A percentile compares a stretch with the other conserved stretches of the same genome.
These are phyloP conservation scores for Diutina scorzettiae DNA, from an alignment of 1,139 yeast species.

Conservation along the genomic window DNA sequence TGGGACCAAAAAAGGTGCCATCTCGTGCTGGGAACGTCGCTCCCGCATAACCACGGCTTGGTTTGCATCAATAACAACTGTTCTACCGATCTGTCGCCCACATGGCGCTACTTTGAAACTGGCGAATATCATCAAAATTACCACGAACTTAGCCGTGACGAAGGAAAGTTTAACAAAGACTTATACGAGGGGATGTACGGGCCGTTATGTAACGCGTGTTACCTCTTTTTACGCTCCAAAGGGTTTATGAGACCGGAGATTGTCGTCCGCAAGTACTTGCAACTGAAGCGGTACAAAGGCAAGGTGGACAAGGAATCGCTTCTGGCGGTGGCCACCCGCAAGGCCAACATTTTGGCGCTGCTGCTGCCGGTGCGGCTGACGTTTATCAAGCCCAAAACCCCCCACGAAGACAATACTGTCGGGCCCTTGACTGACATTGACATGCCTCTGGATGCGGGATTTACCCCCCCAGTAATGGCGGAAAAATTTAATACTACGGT, in stretches of 20 bases:
- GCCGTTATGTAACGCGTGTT: constrained; percentile 40
- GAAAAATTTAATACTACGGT: constrained; percentile 36
- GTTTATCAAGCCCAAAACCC: not conserved
- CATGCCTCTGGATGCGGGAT: constrained; percentile 21
- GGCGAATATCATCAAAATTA: constrained; percentile 26
- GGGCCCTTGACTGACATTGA: constrained; percentile 48
- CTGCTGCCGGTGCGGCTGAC: not conserved
- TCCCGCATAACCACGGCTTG: constrained; percentile 30
- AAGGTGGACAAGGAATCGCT: constrained; percentile 18
- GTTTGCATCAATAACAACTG: constrained; percentile 35
- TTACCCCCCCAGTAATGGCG: constrained; percentile 29
- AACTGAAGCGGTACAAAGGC: constrained; percentile 32
- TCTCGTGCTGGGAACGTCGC: constrained; percentile 23
- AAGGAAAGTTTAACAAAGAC: constrained; percentile 24
- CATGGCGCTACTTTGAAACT: constrained; percentile 38
- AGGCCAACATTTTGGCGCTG: not conserved
- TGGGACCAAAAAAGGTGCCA: constrained; percentile 34
- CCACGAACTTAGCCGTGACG: constrained; percentile 26
- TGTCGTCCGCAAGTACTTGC: constrained; percentile 35
- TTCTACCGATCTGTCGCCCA: constrained; percentile 26
- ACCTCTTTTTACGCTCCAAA: constrained; percentile 32
- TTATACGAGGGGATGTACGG: constrained; percentile 41
- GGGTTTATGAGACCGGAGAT: constrained; percentile 43
- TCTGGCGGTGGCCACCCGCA: not conserved
- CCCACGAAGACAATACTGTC: constrained; percentile 19